Evolutionary conservation across 768 basidiomycete genomes (phyloP), one percentile per base, ranked within the genome.

Genomic region (Hortiboletus campestris): DNA sequence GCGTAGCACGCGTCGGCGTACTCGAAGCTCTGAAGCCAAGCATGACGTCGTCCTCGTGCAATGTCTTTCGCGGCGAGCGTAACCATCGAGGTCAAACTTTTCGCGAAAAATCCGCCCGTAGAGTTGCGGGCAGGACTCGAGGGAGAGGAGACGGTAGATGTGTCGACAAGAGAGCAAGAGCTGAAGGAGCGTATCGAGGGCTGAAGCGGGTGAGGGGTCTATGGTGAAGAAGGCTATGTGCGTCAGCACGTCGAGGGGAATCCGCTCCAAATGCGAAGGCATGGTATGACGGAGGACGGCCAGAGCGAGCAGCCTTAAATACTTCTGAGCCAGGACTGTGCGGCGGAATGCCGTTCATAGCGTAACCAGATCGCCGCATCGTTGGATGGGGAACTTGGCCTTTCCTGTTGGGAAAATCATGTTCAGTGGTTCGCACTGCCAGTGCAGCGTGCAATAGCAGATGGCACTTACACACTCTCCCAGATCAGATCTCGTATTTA

Each of bases 231-330:
- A 73, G 13, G 82, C 83, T 34, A 88, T 77, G 58, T 80, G 71
- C 42, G 79, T 79, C 17, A 88, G 76, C 58, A 88, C 67, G 61
- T 87, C 84, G 61, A 70, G 69, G 20, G 85, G 84, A 36, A 85
- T 63, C 3, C 61, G 67, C 50, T 83, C 78, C 46, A 87, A 69
- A 48, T 63, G 66, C 55, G 79, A 76, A 59, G 71, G 32, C 81
- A 82, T 84, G 61, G 49, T 56, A 59, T 61, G 51, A 56, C 63
- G 62, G 58, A 52, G 62, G 47, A 47, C 51, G 54, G 47, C 20
- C 36, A 38, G 50, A 48, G 42, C 11, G 39, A 34, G 56, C 29
- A 39, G 59, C 56, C 57, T 65, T 69, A 70, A 70, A 66, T 67
- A 63, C 63, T 45, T 49, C 40, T 56, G 59, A 38, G 44, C 47